Percentiles rank a stretch among this genome's conserved stretches.
These are phyloP conservation scores for Lonicera japonica DNA, from an alignment of 129 eudicot species.

Conservation along the genomic window DNA sequence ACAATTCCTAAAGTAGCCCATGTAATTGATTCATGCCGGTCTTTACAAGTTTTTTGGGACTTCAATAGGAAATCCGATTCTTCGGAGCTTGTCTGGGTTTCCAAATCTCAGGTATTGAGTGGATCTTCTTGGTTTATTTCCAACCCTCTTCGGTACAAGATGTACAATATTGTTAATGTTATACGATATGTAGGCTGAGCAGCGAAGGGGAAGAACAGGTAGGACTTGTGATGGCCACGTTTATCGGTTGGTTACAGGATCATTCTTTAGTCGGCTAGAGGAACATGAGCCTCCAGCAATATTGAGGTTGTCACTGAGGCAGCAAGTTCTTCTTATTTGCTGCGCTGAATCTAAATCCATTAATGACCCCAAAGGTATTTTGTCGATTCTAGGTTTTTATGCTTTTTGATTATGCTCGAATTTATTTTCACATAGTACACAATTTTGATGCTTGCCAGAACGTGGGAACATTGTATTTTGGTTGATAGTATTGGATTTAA, in stretches of 20 bases:
- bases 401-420: neutral
- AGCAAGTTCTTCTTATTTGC: slow-evolving; percentile 73
- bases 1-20: slow-evolving; percentile 92
- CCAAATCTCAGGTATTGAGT: slow-evolving; percentile 78
- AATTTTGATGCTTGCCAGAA: too few species aligned
- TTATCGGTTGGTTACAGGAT: slow-evolving; percentile 76
- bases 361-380: slow-evolving; percentile 75
- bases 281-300: slow-evolving; percentile 77
- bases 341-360: slow-evolving; percentile 86
- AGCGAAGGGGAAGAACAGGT: slow-evolving; percentile 92
- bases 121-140: neutral
- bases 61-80: slow-evolving; percentile 51
- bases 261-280: slow-evolving; percentile 61
- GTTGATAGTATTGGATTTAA: too few species aligned
- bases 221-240: slow-evolving; percentile 93
- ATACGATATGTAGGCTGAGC: slow-evolving; percentile 62
- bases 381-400: neutral
- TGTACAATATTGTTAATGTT: slow-evolving; percentile 6
- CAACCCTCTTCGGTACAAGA: neutral
- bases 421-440: neutral
- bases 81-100: slow-evolving; percentile 82
- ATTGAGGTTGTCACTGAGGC: slow-evolving; percentile 69
- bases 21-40: slow-evolving; percentile 93
- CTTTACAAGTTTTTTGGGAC: slow-evolving; percentile 95
- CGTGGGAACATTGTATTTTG: too few species aligned